These are phyloP conservation scores for Cercospora zeina DNA, from an alignment of 2,329 filamentous ascomycete genomes.

Conservation along the genomic window DNA sequence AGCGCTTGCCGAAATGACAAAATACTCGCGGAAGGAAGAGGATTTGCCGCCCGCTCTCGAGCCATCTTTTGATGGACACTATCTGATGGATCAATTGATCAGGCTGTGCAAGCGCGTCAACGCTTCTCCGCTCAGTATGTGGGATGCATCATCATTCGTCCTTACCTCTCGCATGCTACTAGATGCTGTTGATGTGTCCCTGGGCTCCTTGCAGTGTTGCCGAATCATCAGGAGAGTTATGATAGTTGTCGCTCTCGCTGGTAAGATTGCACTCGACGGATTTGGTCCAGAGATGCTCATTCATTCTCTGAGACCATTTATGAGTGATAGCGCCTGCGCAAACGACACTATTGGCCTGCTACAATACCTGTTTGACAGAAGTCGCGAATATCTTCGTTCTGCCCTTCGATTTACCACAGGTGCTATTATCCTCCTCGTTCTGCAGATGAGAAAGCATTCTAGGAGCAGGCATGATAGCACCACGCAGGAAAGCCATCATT, in stretches of 20 bases:
- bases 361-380: constrained; percentile 75
- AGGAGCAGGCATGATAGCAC: constrained; percentile 58
- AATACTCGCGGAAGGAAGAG: constrained; percentile 64
- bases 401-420: constrained; percentile 77
- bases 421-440: constrained; percentile 73
- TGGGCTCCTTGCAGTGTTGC: constrained; percentile 84
- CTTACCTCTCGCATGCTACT: constrained; percentile 67
- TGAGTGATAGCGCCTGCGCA: constrained; percentile 82
- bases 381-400: constrained; percentile 60
- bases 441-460: constrained; percentile 64
- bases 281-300: constrained; percentile 91
- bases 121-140: constrained; percentile 55
- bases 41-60: constrained; percentile 76
- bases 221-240: constrained; percentile 83
- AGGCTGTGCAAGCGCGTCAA: constrained; percentile 74
- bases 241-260: constrained; percentile 76
- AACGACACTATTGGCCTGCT: constrained; percentile 86
- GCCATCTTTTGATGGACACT: constrained; percentile 78
- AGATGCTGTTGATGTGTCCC: constrained; percentile 74
- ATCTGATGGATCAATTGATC: constrained; percentile 71
- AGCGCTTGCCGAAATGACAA: constrained; percentile 68
- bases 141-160: constrained; percentile 36
- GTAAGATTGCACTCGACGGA: constrained; percentile 67
- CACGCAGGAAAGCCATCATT: constrained; percentile 81
- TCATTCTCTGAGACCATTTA: constrained; percentile 72